A percentile compares a stretch with the other conserved stretches of the same genome.
Conservation (phyloP, 1,284 basidiomycete species). For the Ustilago lituana region DNA sequence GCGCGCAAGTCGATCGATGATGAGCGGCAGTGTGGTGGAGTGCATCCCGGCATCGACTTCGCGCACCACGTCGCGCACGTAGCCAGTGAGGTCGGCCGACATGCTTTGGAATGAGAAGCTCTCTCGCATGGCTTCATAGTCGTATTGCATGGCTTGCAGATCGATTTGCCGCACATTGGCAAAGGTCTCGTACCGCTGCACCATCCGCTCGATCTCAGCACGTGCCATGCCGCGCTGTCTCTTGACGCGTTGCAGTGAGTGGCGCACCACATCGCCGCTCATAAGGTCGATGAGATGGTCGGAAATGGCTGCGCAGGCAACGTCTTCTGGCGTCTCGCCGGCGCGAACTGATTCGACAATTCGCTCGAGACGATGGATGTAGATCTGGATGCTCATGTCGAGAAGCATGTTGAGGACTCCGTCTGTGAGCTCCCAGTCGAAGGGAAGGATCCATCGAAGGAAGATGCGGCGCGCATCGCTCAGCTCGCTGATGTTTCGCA, state of each 20-base stretch:
- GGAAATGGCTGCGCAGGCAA: slow-evolving; percentile 13
- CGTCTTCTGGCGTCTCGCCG: slow-evolving; percentile 30
- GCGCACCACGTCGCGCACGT: slow-evolving; percentile 45
- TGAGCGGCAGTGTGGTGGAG: slow-evolving; percentile 37
- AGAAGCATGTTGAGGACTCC: slow-evolving; percentile 48
- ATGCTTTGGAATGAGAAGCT: slow-evolving; percentile 33
- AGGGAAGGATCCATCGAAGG: slow-evolving; percentile 49
- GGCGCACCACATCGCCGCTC: slow-evolving; percentile 38
- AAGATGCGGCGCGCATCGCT: slow-evolving; percentile 54
- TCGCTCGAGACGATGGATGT: slow-evolving; percentile 41
- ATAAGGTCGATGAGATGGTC: slow-evolving; percentile 38
- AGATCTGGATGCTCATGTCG: slow-evolving; percentile 60
- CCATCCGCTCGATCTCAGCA: slow-evolving; percentile 30
- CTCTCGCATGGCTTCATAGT: slow-evolving; percentile 28
- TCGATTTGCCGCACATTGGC: slow-evolving; percentile 40
- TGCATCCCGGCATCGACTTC: slow-evolving; percentile 48
- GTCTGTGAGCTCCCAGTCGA: slow-evolving; percentile 37
- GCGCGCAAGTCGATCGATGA: slow-evolving; percentile 39
- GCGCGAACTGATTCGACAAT: slow-evolving; percentile 16
- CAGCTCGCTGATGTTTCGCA: slow-evolving; percentile 49
- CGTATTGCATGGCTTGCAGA: slow-evolving; percentile 22
- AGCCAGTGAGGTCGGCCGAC: slow-evolving; percentile 44
- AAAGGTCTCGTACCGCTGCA: slow-evolving; percentile 45
- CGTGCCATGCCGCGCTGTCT: slow-evolving; percentile 33
- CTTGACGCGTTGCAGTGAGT: slow-evolving; percentile 35